These are phyloP conservation scores for Hirschioporus abietinus DNA, from an alignment of 768 basidiomycete genomes.

Conservation along the genomic window DNA sequence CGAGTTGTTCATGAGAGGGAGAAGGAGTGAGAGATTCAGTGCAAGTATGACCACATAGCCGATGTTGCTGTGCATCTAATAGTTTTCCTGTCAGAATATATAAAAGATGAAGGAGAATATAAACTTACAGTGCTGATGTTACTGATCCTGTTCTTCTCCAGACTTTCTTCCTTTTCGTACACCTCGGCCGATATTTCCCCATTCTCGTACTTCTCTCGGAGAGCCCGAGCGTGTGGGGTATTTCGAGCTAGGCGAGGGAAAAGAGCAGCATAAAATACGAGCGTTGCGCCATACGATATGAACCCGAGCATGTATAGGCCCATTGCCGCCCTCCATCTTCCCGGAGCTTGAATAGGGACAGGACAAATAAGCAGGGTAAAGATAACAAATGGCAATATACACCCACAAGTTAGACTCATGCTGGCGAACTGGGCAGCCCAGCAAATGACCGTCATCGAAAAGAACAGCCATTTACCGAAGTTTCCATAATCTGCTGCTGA, in stretches of 20 bases:
- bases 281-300: constrained; percentile 72
- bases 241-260: constrained; percentile 82
- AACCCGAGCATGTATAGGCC: constrained; percentile 75
- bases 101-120: neutral
- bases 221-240: constrained; percentile 52
- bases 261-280: constrained; percentile 73
- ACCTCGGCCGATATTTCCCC: constrained; percentile 56
- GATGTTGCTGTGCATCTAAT: constrained; percentile 68
- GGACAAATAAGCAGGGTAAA: neutral
- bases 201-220: constrained; percentile 50
- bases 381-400: neutral
- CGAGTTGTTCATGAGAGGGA: constrained; percentile 54
- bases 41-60: constrained; percentile 63
- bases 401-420: constrained; percentile 65
- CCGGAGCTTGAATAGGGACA: constrained; percentile 39
- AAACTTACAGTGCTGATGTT: constrained; percentile 72
- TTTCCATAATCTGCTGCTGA: constrained; percentile 65
- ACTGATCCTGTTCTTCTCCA: constrained; percentile 82
- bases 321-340: constrained; percentile 74
- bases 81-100: neutral
- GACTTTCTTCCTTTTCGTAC: constrained; percentile 68
- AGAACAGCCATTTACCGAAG: constrained; percentile 76
- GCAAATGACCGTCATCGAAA: constrained; percentile 64
- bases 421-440: constrained; percentile 80
- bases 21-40: constrained; percentile 64